Base-by-base conservation (phyloP, 306 rosid species). In the Sicyos baderoa region DNA sequence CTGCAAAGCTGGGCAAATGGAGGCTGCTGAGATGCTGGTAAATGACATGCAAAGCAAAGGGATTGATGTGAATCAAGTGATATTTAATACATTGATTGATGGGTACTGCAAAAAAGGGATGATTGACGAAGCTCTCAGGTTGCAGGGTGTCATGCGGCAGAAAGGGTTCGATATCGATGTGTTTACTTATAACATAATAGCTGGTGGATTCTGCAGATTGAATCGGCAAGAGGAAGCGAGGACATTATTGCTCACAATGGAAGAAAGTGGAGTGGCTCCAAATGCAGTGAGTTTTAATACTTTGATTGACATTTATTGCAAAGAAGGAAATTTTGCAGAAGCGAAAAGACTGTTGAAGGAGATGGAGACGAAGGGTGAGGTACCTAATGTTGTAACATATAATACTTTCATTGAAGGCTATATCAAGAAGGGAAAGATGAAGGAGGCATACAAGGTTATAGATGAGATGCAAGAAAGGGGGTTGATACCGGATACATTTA, bases 241-340 rank as follows among this genome's bases (percentile, higher is more conserved):
- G 86, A 73, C 52, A 25, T 60, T 72, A 52, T 78, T 92, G 78
- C 62, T 74, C 65, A 67, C 81, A 67, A 89, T 89, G 97, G 84
- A 22, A 37, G 96, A 87, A 67, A 80, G 71, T 60, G 95, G 90
- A 42, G 84, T 86, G 70, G 61, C 82, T 68, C 87, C 85, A 2
- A 87, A 84, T 60, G 58, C 72, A 25, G 90, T 89, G 72, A 83
- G 80, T 18, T 87, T 78, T 75, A 83, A 87, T 71, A 83, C 68
- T 35, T 79, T 85, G 80, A 78, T 91, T 68, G 95, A 86, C 78
- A 87, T 87, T 74, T 82, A 77, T 78, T 84, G 97, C 82, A 86
- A 91, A 82, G 96, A 91, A 83, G 92, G 95, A 54, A 78, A 87
- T 82, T 72, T 91, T 61, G 86, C 52, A 23, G 92, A 87, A 76